Evolutionary conservation across 352 stramenopile species (phyloP).

Genomic region (Phytophthora capsici): DNA sequence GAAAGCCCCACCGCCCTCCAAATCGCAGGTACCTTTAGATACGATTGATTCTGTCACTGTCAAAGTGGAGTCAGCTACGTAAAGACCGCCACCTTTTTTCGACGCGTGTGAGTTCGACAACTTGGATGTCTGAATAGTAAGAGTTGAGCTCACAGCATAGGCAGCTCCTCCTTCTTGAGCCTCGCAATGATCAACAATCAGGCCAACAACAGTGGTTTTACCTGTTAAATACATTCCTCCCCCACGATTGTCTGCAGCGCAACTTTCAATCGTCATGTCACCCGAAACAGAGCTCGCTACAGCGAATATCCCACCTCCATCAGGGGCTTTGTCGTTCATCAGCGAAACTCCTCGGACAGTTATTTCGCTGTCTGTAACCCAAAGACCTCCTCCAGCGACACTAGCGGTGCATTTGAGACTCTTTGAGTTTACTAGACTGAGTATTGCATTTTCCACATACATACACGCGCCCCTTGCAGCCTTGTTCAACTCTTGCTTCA

Average conservation of each 20-base stretch:
- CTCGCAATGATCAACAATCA: conserved; percentile 7
- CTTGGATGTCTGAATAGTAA: conserved; percentile 11
- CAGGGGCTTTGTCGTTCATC: background rate
- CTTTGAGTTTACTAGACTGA: conserved; percentile 10
- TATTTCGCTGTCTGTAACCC: conserved; percentile 19
- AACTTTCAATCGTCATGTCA: conserved; percentile 19
- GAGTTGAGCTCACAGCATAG: conserved; percentile 16
- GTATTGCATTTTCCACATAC: conserved; percentile 13
- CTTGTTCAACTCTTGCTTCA: conserved; percentile 17
- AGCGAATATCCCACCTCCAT: conserved; percentile 30
- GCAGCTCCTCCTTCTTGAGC: conserved; percentile 43
- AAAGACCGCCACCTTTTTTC: conserved; percentile 42
- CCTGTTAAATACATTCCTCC: conserved; percentile 33
- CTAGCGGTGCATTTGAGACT: conserved; percentile 12
- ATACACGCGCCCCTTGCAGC: conserved; percentile 23
- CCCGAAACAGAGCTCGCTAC: conserved; percentile 22
- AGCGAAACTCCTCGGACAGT: conserved; percentile 11
- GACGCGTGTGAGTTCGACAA: conserved; percentile 15
- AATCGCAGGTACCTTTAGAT: conserved; percentile 3
- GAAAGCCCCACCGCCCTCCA: conserved; percentile 43
- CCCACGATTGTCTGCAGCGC: conserved; percentile 14
- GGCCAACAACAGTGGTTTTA: conserved; percentile 5
- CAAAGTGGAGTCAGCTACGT: conserved; percentile 15
- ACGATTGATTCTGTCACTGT: conserved; percentile 14
- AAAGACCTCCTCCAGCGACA: conserved; percentile 36